Conservation (phyloP, 2,329 filamentous ascomycete genomes). For the Monascus ruber region DNA sequence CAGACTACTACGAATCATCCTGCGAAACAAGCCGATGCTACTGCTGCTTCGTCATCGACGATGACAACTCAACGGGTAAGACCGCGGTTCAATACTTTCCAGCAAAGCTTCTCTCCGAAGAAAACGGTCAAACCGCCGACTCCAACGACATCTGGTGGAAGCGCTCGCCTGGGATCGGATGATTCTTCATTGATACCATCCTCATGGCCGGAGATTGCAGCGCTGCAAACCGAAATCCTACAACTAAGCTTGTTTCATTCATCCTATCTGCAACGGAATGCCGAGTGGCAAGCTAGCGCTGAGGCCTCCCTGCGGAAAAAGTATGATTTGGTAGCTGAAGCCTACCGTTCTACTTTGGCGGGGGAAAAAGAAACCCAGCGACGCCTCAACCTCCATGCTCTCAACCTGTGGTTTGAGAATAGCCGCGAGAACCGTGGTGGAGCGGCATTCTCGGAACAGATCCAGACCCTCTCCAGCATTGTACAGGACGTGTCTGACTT, state of each 20-base stretch:
- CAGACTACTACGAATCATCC: constrained; percentile 4
- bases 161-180: constrained; percentile 6
- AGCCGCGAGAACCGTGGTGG: constrained; percentile 14
- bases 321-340: constrained; percentile 23
- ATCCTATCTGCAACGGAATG: constrained; percentile 15
- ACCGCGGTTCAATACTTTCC: constrained; percentile 24
- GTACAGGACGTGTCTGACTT: constrained; percentile 27
- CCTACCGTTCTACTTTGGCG: constrained; percentile 19
- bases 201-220: constrained; percentile 23
- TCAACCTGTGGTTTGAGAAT: constrained; percentile 23
- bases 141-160: constrained; percentile 8
- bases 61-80: constrained; percentile 12
- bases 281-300: constrained; percentile 19
- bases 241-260: constrained; percentile 31
- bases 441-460: constrained; percentile 23
- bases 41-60: constrained; percentile 3
- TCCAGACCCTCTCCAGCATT: constrained; percentile 28
- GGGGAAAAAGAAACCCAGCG: constrained; percentile 23
- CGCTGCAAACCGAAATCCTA: constrained; percentile 32
- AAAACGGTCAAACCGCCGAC: constrained; percentile 18
- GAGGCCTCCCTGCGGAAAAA: constrained; percentile 21
- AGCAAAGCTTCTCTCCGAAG: constrained; percentile 29
- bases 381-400: constrained; percentile 23
- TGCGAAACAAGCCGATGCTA: constrained; percentile 8
- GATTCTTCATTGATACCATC: constrained; percentile 13